Base-by-base conservation (phyloP, 2,329 filamentous ascomycete species). In the Colletotrichum tamarilloi region DNA sequence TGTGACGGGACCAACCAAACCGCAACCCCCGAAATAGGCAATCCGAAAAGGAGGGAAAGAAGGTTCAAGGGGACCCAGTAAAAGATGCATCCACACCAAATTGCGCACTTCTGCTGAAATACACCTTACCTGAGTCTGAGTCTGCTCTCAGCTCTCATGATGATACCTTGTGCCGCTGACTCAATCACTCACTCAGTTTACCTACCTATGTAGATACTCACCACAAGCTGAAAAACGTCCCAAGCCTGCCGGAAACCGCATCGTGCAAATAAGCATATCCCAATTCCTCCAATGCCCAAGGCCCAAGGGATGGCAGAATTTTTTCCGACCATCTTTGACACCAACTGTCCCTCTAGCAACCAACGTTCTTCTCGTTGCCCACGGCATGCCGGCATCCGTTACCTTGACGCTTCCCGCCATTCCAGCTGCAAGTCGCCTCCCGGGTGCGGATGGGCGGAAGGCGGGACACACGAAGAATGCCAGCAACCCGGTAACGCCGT, bases 371-470 rank as follows among this genome's bases (percentile, higher is more conserved):
- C 38, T 42, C 7, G 38, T 19, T 19, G 38, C 38, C 38, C 38
- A 42, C 38, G 38, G 38, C 38, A 42, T 42, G 38, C 38, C 38
- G 16, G 38, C 16, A 42, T 42, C 38, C 38, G 38, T 42, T 19
- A 16, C 38, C 19, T 49, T 49, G 42, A 19, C 42, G 16, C 42
- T n/a, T 49, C 42, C 42, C 42, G 26, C 49, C 30, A 65, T 56
- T 65, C 52, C 49, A 56, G 22, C 68, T 67, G 38, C 42, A 24
- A 42, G 62, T 38, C 38, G 55, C 55, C 42, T 67, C 68, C 42
- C 55, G 32, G 38, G 62, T 53, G 56, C 32, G 32, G 32, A 35
- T 35, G 30, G 30, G 30, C 30, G 30, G 9, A 32, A 9, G 11
- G 32, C 62, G 53, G 46, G 46, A n/a, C 24, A 35, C 5, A 12